phyloP scores from a whole-genome alignment of 257 asterid species.

The Capsicum baccatum region DNA sequence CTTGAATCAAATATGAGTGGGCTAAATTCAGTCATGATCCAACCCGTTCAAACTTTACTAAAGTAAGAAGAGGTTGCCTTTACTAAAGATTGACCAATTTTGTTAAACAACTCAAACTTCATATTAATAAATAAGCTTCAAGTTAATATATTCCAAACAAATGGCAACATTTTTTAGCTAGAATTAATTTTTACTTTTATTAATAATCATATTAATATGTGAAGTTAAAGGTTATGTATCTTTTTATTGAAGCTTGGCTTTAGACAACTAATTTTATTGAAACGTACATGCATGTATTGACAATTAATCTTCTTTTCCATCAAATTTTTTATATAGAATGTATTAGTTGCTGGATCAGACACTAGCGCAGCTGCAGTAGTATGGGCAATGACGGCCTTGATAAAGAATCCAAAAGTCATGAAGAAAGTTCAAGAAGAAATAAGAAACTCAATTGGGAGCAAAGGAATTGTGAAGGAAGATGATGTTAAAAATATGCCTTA shows the following conservation, averaged over 20 bases:
- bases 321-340: not conserved
- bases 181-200: too few species aligned
- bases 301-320: not conserved
- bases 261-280: too few species aligned
- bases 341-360: not conserved
- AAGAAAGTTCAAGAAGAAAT: conserved; percentile 3
- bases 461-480: not conserved
- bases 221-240: too few species aligned
- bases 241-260: too few species aligned
- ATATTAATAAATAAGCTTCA: too few species aligned
- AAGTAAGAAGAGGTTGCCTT: not conserved
- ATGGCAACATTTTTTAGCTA: too few species aligned
- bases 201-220: too few species aligned
- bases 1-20: not conserved
- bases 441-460: not conserved
- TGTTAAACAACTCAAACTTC: too few species aligned
- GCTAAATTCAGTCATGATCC: not conserved
- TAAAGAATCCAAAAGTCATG: not conserved
- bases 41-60: not conserved
- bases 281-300: not conserved
- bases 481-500: not conserved
- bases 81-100: too few species aligned
- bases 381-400: conserved; percentile 1
- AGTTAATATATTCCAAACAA: too few species aligned
- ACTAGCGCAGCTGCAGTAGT: not conserved